Base-by-base conservation (phyloP, 176 grass and related monocot species). In the Triticum monococcum region DNA sequence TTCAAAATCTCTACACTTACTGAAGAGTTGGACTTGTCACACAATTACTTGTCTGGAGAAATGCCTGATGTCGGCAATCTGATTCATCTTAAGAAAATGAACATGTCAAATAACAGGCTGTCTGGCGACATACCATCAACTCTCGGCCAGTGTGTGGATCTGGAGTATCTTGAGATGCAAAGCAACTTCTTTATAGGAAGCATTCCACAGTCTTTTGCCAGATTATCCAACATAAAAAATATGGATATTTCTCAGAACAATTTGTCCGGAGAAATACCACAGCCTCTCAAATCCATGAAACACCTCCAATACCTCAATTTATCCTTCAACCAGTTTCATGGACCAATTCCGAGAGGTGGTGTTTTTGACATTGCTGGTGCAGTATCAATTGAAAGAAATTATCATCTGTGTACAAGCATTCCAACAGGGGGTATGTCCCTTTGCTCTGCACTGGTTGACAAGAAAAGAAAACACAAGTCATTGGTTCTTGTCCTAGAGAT, bases 241-340 rank as follows among this genome's bases (percentile, higher is more conserved):
- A 23, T 90, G 36, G 91, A 93, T 86, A 41, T 93, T 66, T 93
- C 91, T n/a, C 38, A 8, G 18, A 93, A 93, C 16, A 75, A 67
- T 4, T 65, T 93, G 14, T 90, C 80, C 3, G 91, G 85, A 28
- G 6, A 46, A 59, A 78, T 93, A 25, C 85, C 88, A 30, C 68
- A 76, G 3, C 90, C 90, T 2, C 30, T 93, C 5, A 63, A 41
- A 83, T 13, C 26, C 3, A 75, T 88, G 4, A 31, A 5, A 41
- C 31, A 11, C 77, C 40, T 93, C 43, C 17, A 86, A 5, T 12
- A 48, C 48, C 65, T 93, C 20, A 90, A 90, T 31, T 63, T 90
- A 16, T 90, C 91, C 17, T 93, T 88, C 86, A 93, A 93, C 36
- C 17, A 83, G 52, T 79, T 93, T 28, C 8, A 25, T 3, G 91